phyloP scores from a whole-genome alignment of 1,139 yeast genomes.

The Pichia sp. region DNA sequence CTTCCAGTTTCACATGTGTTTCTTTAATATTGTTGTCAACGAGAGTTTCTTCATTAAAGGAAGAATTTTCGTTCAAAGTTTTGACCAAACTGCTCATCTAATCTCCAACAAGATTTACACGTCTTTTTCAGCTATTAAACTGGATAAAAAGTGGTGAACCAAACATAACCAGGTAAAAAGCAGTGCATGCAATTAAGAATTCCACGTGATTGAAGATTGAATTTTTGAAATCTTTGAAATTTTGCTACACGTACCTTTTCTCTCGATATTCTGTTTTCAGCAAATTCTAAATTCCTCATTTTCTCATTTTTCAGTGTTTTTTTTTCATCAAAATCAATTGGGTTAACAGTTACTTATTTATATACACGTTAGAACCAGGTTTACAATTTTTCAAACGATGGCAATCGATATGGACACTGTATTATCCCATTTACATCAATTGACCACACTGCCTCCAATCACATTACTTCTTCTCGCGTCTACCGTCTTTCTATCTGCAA shows the following conservation, averaged over 20 bases:
- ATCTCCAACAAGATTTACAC: neutral
- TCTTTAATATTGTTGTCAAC: neutral
- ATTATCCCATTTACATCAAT: neutral
- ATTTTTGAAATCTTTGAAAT: too few relatives aligned
- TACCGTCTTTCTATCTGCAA: constrained; percentile 18
- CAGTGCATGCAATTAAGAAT: too few relatives aligned
- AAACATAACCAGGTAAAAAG: neutral
- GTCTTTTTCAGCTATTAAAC: too few relatives aligned
- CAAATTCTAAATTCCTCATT: too few relatives aligned
- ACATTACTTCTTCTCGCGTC: constrained; percentile 16
- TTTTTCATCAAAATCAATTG: neutral
- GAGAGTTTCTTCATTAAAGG: neutral
- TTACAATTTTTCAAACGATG: neutral
- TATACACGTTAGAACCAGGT: neutral
- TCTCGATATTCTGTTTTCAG: too few relatives aligned
- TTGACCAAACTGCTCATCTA: neutral
- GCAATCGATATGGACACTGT: neutral
- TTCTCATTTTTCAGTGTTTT: neutral
- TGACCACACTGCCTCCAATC: constrained; percentile 7
- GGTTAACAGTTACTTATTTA: neutral
- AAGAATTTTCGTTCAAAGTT: neutral
- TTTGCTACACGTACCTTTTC: too few relatives aligned
- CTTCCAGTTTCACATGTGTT: neutral
- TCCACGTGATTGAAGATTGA: too few relatives aligned
- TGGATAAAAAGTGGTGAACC: too few relatives aligned